Percentiles rank a stretch among this genome's conserved stretches.
These are phyloP conservation scores for Saussurea involucrata DNA, from an alignment of 129 eudicot genomes.

Conservation along the genomic window DNA sequence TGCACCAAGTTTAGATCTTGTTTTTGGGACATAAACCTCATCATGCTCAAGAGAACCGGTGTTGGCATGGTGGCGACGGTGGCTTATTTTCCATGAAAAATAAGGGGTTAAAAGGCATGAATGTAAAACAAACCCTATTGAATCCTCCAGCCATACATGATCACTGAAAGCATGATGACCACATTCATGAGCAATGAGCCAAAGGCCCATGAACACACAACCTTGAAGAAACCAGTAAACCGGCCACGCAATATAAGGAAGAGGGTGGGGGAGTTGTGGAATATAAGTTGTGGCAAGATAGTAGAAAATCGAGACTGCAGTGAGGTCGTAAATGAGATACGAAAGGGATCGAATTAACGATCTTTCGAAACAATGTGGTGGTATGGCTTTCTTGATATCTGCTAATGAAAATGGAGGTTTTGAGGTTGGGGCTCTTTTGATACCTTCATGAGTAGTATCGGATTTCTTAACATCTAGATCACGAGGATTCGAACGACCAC, in stretches of 20 bases:
- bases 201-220: slow-evolving; percentile 51
- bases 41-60: slow-evolving; percentile 33
- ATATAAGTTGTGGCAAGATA: slow-evolving; percentile 37
- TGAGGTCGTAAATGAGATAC: slow-evolving; percentile 28
- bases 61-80: slow-evolving; percentile 36
- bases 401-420: slow-evolving; percentile 34
- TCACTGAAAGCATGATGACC: slow-evolving; percentile 49
- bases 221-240: slow-evolving; percentile 49
- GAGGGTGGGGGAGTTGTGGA: slow-evolving; percentile 38
- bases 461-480: slow-evolving; percentile 18
- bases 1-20: neutral
- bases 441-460: neutral
- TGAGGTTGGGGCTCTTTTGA: slow-evolving; percentile 32
- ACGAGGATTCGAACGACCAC: slow-evolving; percentile 34
- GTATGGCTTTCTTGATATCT: slow-evolving; percentile 38
- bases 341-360: slow-evolving; percentile 35
- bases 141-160: slow-evolving; percentile 22
- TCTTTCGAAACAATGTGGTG: slow-evolving; percentile 42
- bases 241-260: slow-evolving; percentile 51
- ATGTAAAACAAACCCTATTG: slow-evolving; percentile 25
- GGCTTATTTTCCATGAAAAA: slow-evolving; percentile 35
- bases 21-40: slow-evolving; percentile 30
- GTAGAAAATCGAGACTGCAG: slow-evolving; percentile 23
- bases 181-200: slow-evolving; percentile 63
- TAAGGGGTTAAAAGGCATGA: slow-evolving; percentile 34